Conservation (phyloP, 306 rosid genomes). For the Comarum palustre region DNA sequence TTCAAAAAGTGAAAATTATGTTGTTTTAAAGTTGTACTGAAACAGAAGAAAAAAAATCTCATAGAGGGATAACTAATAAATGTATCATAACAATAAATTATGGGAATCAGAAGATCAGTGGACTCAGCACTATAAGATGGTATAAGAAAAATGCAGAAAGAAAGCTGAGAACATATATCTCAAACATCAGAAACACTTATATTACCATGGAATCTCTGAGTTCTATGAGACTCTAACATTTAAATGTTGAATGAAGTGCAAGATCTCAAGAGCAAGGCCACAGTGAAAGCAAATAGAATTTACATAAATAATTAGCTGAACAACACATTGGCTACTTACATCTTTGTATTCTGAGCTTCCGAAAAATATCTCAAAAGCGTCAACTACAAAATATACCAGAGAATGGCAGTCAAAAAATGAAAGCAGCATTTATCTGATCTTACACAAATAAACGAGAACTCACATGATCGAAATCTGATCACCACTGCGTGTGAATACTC, state of each 20-base stretch:
- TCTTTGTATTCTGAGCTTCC: conserved; percentile 73
- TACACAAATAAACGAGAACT: conserved; percentile 29
- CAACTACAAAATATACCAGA: conserved; percentile 52
- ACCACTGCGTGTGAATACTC: conserved; percentile 71
- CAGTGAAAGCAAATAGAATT: conserved; percentile 2
- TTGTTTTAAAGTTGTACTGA: background rate
- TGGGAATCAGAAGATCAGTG: background rate
- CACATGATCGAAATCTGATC: conserved; percentile 79
- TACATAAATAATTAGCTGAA: conserved; percentile 7
- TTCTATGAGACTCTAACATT: background rate
- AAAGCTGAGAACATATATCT: background rate
- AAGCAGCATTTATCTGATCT: conserved; percentile 25
- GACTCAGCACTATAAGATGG: background rate
- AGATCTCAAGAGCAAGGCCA: background rate
- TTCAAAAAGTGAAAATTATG: conserved; percentile 13
- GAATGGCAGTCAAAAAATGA: conserved; percentile 29
- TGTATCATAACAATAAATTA: background rate
- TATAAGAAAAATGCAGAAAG: background rate
- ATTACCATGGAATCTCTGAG: background rate
- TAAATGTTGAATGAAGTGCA: background rate
- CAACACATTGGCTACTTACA: conserved; percentile 46
- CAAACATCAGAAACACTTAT: background rate
- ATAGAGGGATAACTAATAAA: too few relatives aligned
- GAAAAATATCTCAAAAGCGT: conserved; percentile 62
- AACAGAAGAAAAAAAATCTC: background rate